phyloP scores from a whole-genome alignment of 2,329 filamentous ascomycete genomes.

The Diaporthe citri region DNA sequence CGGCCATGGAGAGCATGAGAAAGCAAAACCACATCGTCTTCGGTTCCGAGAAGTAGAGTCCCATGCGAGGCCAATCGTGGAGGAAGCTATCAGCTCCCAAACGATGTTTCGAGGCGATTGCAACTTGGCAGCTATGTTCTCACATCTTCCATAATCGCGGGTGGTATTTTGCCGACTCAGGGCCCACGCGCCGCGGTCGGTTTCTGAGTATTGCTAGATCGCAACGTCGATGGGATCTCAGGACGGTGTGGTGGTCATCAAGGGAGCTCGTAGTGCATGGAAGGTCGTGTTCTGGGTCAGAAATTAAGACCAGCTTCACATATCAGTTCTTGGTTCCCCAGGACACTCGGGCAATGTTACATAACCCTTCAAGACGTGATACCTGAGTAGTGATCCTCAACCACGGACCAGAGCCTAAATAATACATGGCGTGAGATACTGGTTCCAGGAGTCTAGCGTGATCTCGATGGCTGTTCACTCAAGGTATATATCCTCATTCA shows the following conservation, averaged over 20 bases:
- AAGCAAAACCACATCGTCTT: constrained; percentile 37
- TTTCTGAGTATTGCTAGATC: background rate
- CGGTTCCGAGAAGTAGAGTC: constrained; percentile 30
- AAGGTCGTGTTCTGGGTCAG: background rate
- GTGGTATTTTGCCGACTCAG: background rate
- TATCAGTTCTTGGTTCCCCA: background rate
- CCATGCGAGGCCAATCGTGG: background rate
- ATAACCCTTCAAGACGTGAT: background rate
- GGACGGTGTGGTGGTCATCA: background rate
- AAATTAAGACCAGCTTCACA: background rate
- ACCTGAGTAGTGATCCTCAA: background rate
- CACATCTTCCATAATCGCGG: background rate
- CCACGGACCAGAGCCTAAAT: background rate
- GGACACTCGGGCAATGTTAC: background rate
- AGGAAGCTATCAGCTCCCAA: too few relatives aligned
- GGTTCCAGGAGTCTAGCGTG: too few relatives aligned
- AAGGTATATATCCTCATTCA: too few relatives aligned
- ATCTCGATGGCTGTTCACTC: too few relatives aligned
- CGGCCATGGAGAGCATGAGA: constrained; percentile 39
- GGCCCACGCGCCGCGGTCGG: too few relatives aligned
- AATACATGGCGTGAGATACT: background rate
- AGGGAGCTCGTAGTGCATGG: background rate
- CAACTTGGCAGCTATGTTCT: background rate
- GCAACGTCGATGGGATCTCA: background rate
- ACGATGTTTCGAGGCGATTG: background rate